A percentile compares a stretch with the other conserved stretches of the same genome.
phyloP scores from a whole-genome alignment of 192 early-diverging fungal genomes.

The Coemansia sp. region DNA sequence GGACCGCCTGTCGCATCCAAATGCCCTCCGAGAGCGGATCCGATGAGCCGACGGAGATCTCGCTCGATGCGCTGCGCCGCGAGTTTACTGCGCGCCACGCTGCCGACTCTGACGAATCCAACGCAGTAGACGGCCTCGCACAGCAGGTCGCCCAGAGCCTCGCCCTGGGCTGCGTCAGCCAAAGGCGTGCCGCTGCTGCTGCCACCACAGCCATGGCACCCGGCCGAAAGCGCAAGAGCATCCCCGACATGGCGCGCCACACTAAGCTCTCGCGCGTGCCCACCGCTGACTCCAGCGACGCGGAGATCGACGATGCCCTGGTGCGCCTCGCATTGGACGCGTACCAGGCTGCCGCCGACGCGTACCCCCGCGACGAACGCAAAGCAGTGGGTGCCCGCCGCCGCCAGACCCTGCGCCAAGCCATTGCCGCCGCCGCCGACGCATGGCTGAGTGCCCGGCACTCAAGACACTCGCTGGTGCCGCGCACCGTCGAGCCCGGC shows the following conservation, averaged over 20 bases:
- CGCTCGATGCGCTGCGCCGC: constrained; percentile 32
- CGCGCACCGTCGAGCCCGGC: neutral
- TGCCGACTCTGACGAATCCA: neutral
- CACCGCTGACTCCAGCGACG: constrained; percentile 5
- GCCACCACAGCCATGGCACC: constrained; percentile 10
- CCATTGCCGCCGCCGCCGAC: constrained; percentile 22
- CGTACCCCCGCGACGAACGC: constrained; percentile 16
- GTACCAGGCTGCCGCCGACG: constrained; percentile 11
- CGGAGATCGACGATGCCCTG: neutral
- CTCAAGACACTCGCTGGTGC: neutral
- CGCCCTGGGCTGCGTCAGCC: constrained; percentile 38
- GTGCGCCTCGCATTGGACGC: constrained; percentile 1
- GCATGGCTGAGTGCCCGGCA: constrained; percentile 12
- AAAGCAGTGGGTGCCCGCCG: constrained; percentile 36
- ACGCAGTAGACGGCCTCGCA: constrained; percentile 39
- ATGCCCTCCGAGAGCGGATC: constrained; percentile 4
- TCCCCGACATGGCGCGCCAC: constrained; percentile 46
- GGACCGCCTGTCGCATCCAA: constrained; percentile 61
- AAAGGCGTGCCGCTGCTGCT: constrained; percentile 32
- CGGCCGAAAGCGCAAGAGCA: constrained; percentile 53
- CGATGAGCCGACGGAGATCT: constrained; percentile 12
- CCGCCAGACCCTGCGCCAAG: constrained; percentile 30
- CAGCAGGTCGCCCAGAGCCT: constrained; percentile 34
- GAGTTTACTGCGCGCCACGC: constrained; percentile 18
- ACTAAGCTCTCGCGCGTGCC: constrained; percentile 49